These are phyloP conservation scores for Cutaneotrichosporon cavernicola DNA, from an alignment of 1,284 basidiomycete genomes.

Conservation along the genomic window DNA sequence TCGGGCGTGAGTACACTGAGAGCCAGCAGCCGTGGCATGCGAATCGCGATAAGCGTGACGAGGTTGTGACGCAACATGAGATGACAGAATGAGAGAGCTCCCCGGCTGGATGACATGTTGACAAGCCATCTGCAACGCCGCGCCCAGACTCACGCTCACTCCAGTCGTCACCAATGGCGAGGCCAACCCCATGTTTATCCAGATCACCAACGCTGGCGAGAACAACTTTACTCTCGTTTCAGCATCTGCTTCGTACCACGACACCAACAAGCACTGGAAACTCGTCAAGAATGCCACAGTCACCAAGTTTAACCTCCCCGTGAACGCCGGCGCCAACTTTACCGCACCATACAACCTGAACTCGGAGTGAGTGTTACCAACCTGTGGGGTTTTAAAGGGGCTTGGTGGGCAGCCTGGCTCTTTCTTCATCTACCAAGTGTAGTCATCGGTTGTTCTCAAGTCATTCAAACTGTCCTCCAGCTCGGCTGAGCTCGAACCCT, in stretches of 20 bases:
- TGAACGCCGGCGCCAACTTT: slow-evolving; percentile 66
- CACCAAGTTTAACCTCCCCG: slow-evolving; percentile 61
- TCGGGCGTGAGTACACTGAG: slow-evolving; percentile 64
- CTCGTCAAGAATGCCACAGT: slow-evolving; percentile 64
- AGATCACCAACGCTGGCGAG: slow-evolving; percentile 72
- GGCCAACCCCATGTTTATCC: slow-evolving; percentile 66
- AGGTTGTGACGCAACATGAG: slow-evolving; percentile 2
- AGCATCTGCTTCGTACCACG: slow-evolving; percentile 69
- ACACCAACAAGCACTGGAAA: slow-evolving; percentile 65
- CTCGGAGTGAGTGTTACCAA: slow-evolving; percentile 68
- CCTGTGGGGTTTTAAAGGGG: not conserved
- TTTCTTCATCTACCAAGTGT: not conserved
- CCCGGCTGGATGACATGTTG: not conserved
- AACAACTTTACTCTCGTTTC: slow-evolving; percentile 71
- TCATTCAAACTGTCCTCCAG: not conserved
- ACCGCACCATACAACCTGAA: slow-evolving; percentile 73
- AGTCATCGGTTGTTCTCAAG: not conserved
- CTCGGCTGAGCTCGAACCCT: not conserved
- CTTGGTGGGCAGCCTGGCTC: not conserved
- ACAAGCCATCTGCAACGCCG: slow-evolving; percentile 1
- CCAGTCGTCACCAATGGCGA: slow-evolving; percentile 83
- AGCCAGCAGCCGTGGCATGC: not conserved
- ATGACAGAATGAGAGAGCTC: not conserved
- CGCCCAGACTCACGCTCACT: slow-evolving; percentile 14
- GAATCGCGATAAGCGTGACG: not conserved